These are phyloP conservation scores for Skeletonema costatum DNA, from an alignment of 108 stramenopile species.

Conservation along the genomic window DNA sequence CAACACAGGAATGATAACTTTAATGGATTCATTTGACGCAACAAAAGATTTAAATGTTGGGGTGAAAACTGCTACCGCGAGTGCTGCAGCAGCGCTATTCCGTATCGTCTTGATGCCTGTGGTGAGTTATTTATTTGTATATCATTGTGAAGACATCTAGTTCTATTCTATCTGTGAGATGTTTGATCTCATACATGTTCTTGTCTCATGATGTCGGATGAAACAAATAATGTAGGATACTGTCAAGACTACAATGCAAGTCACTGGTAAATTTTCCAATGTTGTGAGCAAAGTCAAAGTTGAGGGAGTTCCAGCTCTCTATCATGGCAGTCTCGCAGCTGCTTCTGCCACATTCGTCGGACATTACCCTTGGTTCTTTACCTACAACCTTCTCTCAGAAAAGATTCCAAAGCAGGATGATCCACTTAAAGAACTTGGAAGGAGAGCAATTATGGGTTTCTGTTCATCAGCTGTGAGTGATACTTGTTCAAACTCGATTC, in stretches of 20 bases:
- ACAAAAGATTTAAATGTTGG: conserved; percentile 88
- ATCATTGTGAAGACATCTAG: not conserved
- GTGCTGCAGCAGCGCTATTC: conserved; percentile 87
- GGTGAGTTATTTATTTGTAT: conserved; percentile 50
- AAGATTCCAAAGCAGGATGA: conserved; percentile 93
- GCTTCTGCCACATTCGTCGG: conserved; percentile 97
- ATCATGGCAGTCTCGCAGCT: conserved; percentile 93
- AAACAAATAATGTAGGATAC: conserved; percentile 50
- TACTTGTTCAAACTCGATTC: conserved; percentile 97
- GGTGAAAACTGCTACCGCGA: conserved; percentile 89
- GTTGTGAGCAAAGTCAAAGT: conserved; percentile 90
- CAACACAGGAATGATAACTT: conserved; percentile 92
- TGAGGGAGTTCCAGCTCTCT: conserved; percentile 87
- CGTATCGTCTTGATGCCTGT: conserved; percentile 97
- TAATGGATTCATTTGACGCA: conserved; percentile 79
- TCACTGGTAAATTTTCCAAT: conserved; percentile 91
- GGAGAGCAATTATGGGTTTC: conserved; percentile 95
- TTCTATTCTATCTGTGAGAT: not conserved
- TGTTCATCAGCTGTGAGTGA: conserved; percentile 91
- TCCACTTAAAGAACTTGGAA: conserved; percentile 80
- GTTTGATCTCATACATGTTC: not conserved
- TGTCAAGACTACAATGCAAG: conserved; percentile 95
- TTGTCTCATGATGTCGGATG: not conserved
- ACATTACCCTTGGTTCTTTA: conserved; percentile 97
- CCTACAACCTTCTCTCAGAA: conserved; percentile 94